phyloP scores from a whole-genome alignment of 805 yeast species.

The Ogataea nitratoaversa region DNA sequence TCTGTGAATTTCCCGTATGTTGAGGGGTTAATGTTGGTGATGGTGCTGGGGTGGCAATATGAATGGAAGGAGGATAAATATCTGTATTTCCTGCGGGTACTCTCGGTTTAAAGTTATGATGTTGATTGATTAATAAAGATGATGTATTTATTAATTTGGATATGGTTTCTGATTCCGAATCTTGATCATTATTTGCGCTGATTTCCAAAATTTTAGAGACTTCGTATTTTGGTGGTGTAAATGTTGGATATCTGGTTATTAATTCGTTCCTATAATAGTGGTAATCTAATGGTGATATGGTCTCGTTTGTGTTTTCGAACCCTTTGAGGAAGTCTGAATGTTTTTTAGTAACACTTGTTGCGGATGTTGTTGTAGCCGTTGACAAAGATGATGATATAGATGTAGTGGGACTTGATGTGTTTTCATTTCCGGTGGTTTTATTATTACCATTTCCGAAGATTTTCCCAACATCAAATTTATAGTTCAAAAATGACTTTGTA shows the following conservation, averaged over 20 bases:
- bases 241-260: slow-evolving; percentile 70
- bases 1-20: slow-evolving; percentile 28
- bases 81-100: slow-evolving; percentile 31
- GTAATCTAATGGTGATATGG: slow-evolving; percentile 80
- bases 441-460: slow-evolving; percentile 1
- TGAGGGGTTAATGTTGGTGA: slow-evolving; percentile 66
- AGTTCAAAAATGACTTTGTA: slow-evolving; percentile 44
- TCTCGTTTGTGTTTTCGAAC: slow-evolving; percentile 17
- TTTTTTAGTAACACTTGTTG: too few relatives aligned
- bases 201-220: slow-evolving; percentile 43
- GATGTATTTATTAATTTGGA: slow-evolving; percentile 23
- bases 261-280: slow-evolving; percentile 75
- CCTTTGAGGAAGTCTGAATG: too few relatives aligned
- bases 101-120: slow-evolving; percentile 28
- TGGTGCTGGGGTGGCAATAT: slow-evolving; percentile 85
- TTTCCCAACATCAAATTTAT: slow-evolving; percentile 32
- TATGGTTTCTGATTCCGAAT: slow-evolving; percentile 8
- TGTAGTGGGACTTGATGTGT: background rate
- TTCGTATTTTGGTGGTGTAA: slow-evolving; percentile 45
- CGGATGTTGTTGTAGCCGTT: background rate
- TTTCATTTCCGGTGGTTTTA: background rate
- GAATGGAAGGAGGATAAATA: slow-evolving; percentile 38
- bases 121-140: slow-evolving; percentile 29
- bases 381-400: background rate
- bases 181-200: slow-evolving; percentile 15